These are phyloP conservation scores for Blastomyces parvus DNA, from an alignment of 2,329 filamentous ascomycete genomes.

Conservation along the genomic window DNA sequence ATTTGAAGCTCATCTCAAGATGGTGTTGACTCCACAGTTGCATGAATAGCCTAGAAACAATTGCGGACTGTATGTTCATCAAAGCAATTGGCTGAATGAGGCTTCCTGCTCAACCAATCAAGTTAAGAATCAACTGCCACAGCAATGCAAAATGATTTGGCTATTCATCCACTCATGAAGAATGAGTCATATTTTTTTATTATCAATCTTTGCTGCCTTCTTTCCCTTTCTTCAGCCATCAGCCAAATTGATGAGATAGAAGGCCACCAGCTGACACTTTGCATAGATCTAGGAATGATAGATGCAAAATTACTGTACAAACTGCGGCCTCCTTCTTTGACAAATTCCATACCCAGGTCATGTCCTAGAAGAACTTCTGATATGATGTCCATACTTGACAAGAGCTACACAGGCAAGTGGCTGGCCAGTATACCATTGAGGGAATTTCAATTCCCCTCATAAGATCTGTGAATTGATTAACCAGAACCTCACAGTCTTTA, in stretches of 20 bases:
- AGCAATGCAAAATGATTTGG: conserved; percentile 43
- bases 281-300: conserved; percentile 45
- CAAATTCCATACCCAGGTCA: conserved; percentile 46
- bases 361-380: conserved; percentile 43
- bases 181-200: conserved; percentile 53
- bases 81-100: conserved; percentile 36
- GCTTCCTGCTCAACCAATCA: conserved; percentile 40
- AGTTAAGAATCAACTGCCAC: conserved; percentile 30
- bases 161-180: conserved; percentile 47
- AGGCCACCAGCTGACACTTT: background rate
- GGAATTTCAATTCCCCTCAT: no score
- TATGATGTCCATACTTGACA: conserved; percentile 35
- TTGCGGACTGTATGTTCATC: conserved; percentile 51
- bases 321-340: no score
- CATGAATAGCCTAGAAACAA: conserved; percentile 5
- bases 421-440: conserved; percentile 40
- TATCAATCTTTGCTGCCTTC: conserved; percentile 32
- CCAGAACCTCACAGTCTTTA: conserved; percentile 33
- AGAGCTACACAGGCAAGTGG: conserved; percentile 50
- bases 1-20: background rate
- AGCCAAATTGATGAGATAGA: background rate
- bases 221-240: background rate
- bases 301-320: conserved; percentile 49
- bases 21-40: background rate
- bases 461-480: conserved; percentile 50